Evolutionary conservation across 345 rosid genomes (phyloP).

Genomic region (Heritiera fomes): DNA sequence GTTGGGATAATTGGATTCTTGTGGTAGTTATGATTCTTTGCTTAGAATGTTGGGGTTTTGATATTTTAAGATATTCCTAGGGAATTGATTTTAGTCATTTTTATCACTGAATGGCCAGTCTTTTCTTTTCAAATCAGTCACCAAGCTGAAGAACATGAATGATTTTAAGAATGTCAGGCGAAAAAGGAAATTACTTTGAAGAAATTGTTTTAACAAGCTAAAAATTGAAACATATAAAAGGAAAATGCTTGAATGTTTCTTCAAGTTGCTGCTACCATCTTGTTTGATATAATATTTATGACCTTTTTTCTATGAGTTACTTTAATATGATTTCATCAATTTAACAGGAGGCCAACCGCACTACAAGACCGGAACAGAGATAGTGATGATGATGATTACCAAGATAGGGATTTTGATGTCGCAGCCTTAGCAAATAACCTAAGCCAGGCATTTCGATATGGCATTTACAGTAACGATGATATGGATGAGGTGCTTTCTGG

Average conservation of each 20-base stretch:
- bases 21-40: too few species aligned
- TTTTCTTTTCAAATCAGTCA: not conserved
- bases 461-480: slow-evolving; percentile 76
- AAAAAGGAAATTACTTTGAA: not conserved
- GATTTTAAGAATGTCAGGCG: not conserved
- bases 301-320: not conserved
- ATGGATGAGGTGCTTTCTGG: slow-evolving; percentile 66
- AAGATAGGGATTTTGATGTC: slow-evolving; percentile 94
- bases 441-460: slow-evolving; percentile 91
- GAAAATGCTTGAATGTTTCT: not conserved
- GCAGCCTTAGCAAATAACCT: slow-evolving; percentile 89
- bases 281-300: not conserved
- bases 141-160: not conserved
- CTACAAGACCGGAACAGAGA: slow-evolving; percentile 79
- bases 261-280: slow-evolving; percentile 1
- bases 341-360: slow-evolving; percentile 84
- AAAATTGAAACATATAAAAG: not conserved
- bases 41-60: too few species aligned
- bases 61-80: too few species aligned
- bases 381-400: slow-evolving; percentile 93
- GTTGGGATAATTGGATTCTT: too few species aligned
- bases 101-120: not conserved
- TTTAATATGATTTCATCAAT: slow-evolving; percentile 23
- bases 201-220: slow-evolving; percentile 1
- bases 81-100: not conserved